phyloP scores from a whole-genome alignment of 2,329 filamentous ascomycete genomes.

The Cucurbitaria berberidis region DNA sequence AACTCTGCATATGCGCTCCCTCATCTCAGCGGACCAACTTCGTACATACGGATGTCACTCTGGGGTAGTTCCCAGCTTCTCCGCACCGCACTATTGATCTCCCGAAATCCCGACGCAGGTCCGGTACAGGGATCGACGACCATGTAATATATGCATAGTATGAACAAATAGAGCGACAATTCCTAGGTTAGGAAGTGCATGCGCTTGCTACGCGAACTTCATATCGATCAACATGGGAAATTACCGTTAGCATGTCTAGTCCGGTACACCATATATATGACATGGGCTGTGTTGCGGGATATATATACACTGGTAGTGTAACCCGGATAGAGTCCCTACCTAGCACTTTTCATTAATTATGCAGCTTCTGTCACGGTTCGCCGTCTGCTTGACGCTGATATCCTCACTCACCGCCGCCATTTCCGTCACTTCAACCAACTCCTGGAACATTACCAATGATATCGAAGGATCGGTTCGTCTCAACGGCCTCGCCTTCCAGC shows the following conservation, averaged over 20 bases:
- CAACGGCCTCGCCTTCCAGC: conserved; percentile 59
- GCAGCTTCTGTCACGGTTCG: conserved; percentile 17
- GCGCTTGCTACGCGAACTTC: not conserved
- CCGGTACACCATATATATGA: not conserved
- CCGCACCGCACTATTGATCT: conserved; percentile 16
- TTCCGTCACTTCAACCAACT: conserved; percentile 33
- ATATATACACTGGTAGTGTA: not conserved
- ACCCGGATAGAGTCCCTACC: not conserved
- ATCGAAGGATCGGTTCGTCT: conserved; percentile 47
- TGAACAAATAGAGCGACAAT: not conserved
- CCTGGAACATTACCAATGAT: conserved; percentile 42
- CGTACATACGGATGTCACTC: not conserved
- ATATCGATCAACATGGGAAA: not conserved
- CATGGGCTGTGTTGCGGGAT: not conserved
- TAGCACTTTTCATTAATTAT: conserved; percentile 13
- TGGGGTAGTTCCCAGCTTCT: conserved; percentile 11
- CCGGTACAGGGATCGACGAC: conserved; percentile 1
- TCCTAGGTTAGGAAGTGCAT: not conserved
- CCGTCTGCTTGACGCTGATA: conserved; percentile 14
- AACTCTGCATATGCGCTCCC: not conserved
- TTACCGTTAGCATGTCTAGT: not conserved
- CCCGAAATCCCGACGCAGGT: conserved; percentile 25
- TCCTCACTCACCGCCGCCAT: conserved; percentile 25
- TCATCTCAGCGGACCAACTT: not conserved
- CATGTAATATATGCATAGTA: conserved; percentile 1